These are phyloP conservation scores for Solanum ahanhuiri DNA, from an alignment of 257 asterid genomes.

Conservation along the genomic window DNA sequence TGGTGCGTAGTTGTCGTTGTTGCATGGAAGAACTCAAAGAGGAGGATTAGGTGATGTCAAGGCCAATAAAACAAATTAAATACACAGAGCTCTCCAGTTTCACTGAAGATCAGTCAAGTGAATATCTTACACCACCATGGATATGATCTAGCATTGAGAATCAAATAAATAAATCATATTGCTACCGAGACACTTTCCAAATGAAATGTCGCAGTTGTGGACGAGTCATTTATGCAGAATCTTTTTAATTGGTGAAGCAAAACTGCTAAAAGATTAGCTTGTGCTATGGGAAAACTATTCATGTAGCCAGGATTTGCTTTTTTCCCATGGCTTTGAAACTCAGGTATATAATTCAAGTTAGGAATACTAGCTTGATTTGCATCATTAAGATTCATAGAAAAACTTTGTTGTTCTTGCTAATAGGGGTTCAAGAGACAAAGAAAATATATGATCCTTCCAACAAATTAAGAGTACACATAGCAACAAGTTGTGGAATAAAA, in stretches of 20 bases:
- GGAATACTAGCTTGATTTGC: neutral
- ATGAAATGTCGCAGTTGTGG: neutral
- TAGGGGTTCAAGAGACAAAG: neutral
- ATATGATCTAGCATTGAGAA: neutral
- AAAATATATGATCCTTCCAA: neutral
- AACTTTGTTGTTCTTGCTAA: neutral
- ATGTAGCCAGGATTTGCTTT: neutral
- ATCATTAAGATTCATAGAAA: neutral
- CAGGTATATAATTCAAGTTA: neutral
- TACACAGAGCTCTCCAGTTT: neutral
- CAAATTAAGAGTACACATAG: neutral
- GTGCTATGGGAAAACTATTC: neutral
- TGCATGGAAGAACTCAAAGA: neutral
- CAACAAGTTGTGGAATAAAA: neutral
- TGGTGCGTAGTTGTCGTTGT: neutral
- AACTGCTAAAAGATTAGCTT: neutral
- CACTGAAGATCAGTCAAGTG: neutral
- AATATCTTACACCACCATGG: neutral
- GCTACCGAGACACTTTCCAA: neutral
- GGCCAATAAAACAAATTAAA: neutral
- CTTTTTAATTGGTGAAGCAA: neutral
- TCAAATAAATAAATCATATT: neutral
- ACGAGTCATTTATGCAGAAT: neutral
- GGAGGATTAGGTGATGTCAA: neutral
- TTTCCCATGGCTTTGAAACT: neutral